Base-by-base conservation (phyloP, 352 stramenopile genomes). In the Phytophthora pisi region DNA sequence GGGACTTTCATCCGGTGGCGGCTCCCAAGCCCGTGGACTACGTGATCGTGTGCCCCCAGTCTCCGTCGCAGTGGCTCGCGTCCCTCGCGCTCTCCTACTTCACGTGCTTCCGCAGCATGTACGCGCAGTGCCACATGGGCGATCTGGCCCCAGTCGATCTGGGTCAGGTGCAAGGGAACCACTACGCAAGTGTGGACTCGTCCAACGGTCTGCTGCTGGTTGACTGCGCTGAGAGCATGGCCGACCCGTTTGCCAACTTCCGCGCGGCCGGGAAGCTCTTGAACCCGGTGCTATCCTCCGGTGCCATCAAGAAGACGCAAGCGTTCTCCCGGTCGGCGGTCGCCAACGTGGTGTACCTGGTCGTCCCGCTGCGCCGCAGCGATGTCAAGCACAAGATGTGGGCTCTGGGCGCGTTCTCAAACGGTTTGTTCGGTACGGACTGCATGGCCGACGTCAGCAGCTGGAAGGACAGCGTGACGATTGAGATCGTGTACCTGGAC, bases 361-460 rank as follows among this genome's bases (percentile, higher is more conserved):
- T 92, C 0, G 82, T 84, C 1, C 86, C 86, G 3, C 84, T 92
- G 46, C 78, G 82, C 5, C 72, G 82, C 36, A 74, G 70, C 11
- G 84, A 93, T 59, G 70, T 91, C 15, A 89, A 86, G 58, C 86
- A 93, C 65, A 89, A 89, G 57, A 77, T 85, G 67, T 93, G 86
- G 86, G 54, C 74, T 5, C 61, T 93, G 5, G 86, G 86, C 11
- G 82, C 86, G 8, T 89, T 93, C 46, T 75, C 72, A 4, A 76
- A 68, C 1, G 86, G 86, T 4, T 74, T 91, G 18, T 93, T 88
- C 62, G 78, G 78, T 34, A 65, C 65, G 34, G 56, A 79, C 23
- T 57, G 51, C 3, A 62, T 78, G 3, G 36, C 52, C 5, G 55
- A 72, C 15, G 49, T 72, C 46, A 62, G 58, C 11, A 16, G 46